A percentile compares a stretch with the other conserved stretches of the same genome.
Conservation (phyloP, 1,284 basidiomycete genomes). For the Gymnopus androsaceus region DNA sequence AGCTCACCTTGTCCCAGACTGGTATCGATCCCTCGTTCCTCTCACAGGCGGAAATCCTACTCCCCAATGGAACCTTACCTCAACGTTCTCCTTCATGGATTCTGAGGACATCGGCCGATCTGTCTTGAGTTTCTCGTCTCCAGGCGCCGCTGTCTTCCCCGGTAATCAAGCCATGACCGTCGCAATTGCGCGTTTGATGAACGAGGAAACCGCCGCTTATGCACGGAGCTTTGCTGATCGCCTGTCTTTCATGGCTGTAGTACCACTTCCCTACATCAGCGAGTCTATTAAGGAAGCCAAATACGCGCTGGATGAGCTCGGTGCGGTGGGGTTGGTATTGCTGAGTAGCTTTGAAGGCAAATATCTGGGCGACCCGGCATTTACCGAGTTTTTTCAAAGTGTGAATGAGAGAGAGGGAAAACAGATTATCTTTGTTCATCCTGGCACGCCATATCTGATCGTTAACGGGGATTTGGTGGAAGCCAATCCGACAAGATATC, state of each 20-base stretch:
- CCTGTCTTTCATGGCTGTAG: conserved; percentile 34
- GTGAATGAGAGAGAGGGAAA: conserved; percentile 28
- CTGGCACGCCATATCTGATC: conserved; percentile 30
- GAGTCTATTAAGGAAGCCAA: conserved; percentile 33
- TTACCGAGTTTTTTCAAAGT: conserved; percentile 32
- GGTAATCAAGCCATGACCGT: conserved; percentile 29
- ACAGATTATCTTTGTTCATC: conserved; percentile 35
- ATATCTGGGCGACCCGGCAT: conserved; percentile 32
- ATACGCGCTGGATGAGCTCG: conserved; percentile 32
- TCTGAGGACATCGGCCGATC: conserved; percentile 30
- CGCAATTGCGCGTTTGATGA: conserved; percentile 37
- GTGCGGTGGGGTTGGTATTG: conserved; percentile 34
- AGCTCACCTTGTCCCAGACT: conserved; percentile 34
- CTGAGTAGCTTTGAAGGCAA: conserved; percentile 34
- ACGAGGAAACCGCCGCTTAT: conserved; percentile 36
- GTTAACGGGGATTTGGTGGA: conserved; percentile 29
- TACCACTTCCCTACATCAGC: conserved; percentile 34
- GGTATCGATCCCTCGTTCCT: conserved; percentile 34
- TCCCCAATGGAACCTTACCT: conserved; percentile 30
- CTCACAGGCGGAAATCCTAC: conserved; percentile 30
- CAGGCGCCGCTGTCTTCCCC: conserved; percentile 33
- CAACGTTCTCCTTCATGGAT: conserved; percentile 32
- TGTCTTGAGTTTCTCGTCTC: conserved; percentile 34
- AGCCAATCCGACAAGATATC: conserved; percentile 34
- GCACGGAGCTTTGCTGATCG: conserved; percentile 27